Evolutionary conservation across 768 basidiomycete species (phyloP).

Genomic region (Bullera alba): DNA sequence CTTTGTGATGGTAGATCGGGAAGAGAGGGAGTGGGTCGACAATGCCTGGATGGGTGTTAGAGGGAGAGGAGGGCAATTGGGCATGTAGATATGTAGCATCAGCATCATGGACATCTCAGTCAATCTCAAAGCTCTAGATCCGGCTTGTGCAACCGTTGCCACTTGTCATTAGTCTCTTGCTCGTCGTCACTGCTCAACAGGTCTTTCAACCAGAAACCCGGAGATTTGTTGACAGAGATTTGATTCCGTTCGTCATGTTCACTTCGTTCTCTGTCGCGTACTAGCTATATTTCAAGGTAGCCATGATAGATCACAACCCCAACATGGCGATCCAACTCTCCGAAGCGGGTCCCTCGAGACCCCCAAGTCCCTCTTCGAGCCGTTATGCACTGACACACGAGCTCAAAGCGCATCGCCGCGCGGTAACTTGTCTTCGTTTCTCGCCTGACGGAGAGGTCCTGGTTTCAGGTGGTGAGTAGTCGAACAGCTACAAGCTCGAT

Average conservation of each 20-base stretch:
- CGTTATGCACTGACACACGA: conserved; percentile 25
- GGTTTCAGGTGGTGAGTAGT: conserved; percentile 69
- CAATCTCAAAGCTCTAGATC: too few species aligned
- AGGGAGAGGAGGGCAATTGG: conserved; percentile 31
- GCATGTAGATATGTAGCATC: too few species aligned
- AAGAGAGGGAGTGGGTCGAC: conserved; percentile 36
- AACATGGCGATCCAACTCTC: conserved; percentile 21
- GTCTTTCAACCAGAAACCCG: too few species aligned
- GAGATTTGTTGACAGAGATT: too few species aligned
- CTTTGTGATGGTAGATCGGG: conserved; percentile 34
- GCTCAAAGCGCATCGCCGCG: conserved; percentile 62
- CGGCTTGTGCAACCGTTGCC: too few species aligned
- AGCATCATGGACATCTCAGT: too few species aligned
- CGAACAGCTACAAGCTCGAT: not conserved
- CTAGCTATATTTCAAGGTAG: too few species aligned
- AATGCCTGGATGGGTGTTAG: conserved; percentile 32
- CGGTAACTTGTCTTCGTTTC: conserved; percentile 80
- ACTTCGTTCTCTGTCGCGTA: too few species aligned
- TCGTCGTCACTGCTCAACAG: too few species aligned
- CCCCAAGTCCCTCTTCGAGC: conserved; percentile 1
- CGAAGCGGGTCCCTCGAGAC: conserved; percentile 25
- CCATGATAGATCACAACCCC: not conserved
- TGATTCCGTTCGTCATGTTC: too few species aligned
- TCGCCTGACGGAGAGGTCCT: conserved; percentile 74
- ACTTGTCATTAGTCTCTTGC: too few species aligned